These are phyloP conservation scores for Yarrowia deformans DNA, from an alignment of 805 yeast genomes.

Conservation along the genomic window DNA sequence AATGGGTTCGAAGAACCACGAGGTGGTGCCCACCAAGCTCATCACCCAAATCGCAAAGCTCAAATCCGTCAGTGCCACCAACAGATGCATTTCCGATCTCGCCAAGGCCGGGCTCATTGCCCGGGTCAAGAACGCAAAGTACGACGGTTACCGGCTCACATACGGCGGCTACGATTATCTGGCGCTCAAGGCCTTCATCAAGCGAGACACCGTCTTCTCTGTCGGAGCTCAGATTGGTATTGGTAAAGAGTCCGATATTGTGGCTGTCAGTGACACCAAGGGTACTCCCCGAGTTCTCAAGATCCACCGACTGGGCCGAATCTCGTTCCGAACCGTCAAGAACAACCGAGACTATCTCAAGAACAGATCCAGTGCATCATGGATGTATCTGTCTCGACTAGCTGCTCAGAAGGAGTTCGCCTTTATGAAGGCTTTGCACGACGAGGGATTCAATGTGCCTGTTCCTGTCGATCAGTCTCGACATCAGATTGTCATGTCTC, in stretches of 20 bases:
- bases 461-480: conserved; percentile 87
- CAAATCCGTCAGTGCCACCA: conserved; percentile 76
- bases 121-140: conserved; percentile 84
- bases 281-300: conserved; percentile 66
- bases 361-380: conserved; percentile 72
- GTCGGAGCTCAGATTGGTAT: conserved; percentile 58
- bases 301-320: conserved; percentile 91
- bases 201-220: conserved; percentile 73
- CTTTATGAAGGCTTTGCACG: conserved; percentile 78
- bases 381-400: conserved; percentile 90
- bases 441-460: conserved; percentile 86
- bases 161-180: conserved; percentile 91
- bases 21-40: conserved; percentile 87
- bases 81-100: conserved; percentile 78
- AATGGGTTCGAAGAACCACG: conserved; percentile 90
- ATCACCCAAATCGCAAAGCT: conserved; percentile 82
- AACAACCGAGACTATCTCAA: conserved; percentile 90
- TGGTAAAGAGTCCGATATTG: conserved; percentile 89
- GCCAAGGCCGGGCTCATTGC: conserved; percentile 85
- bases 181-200: conserved; percentile 84
- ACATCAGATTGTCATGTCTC: conserved; percentile 92
- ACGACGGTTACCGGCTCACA: conserved; percentile 91
- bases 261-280: conserved; percentile 70
- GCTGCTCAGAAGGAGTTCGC: conserved; percentile 94
- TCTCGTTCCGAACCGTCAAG: conserved; percentile 90